Evolutionary conservation across 331 rosid genomes (phyloP).

Genomic region (Rosa hybrid): DNA sequence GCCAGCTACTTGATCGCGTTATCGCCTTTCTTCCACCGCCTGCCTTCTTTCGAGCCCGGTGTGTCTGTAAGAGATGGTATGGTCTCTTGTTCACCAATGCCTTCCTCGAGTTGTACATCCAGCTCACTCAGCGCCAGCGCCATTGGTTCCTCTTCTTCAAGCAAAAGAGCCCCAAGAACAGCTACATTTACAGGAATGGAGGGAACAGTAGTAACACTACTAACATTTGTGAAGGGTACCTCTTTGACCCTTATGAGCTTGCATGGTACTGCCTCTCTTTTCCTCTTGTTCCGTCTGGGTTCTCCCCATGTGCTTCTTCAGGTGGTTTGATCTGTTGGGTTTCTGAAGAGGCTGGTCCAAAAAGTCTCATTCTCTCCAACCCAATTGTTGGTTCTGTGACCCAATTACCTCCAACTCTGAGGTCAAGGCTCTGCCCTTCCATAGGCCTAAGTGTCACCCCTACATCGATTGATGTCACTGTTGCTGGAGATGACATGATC

Average conservation of each 20-base stretch:
- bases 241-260: conserved; percentile 75
- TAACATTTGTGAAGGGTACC: conserved; percentile 55
- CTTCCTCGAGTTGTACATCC: conserved; percentile 77
- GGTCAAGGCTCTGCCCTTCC: conserved; percentile 82
- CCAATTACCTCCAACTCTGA: conserved; percentile 66
- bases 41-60: conserved; percentile 82
- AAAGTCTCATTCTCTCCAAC: conserved; percentile 67
- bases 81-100: conserved; percentile 60
- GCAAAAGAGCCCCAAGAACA: conserved; percentile 49
- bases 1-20: conserved; percentile 66
- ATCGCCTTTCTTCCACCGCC: conserved; percentile 85
- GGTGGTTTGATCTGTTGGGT: conserved; percentile 75
- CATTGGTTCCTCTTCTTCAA: conserved; percentile 92
- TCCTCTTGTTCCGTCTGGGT: conserved; percentile 61
- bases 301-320: conserved; percentile 78
- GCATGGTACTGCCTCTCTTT: conserved; percentile 73
- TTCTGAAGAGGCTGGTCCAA: conserved; percentile 81
- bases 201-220: neutral
- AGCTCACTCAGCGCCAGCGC: conserved; percentile 48
- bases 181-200: conserved; percentile 42
- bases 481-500: conserved; percentile 92
- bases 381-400: conserved; percentile 72
- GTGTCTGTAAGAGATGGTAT: conserved; percentile 91
- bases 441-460: conserved; percentile 65
- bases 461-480: conserved; percentile 62